Evolutionary conservation across 495 filamentous ascomycete species (phyloP).

Genomic region (Aspergillus cristatus): DNA sequence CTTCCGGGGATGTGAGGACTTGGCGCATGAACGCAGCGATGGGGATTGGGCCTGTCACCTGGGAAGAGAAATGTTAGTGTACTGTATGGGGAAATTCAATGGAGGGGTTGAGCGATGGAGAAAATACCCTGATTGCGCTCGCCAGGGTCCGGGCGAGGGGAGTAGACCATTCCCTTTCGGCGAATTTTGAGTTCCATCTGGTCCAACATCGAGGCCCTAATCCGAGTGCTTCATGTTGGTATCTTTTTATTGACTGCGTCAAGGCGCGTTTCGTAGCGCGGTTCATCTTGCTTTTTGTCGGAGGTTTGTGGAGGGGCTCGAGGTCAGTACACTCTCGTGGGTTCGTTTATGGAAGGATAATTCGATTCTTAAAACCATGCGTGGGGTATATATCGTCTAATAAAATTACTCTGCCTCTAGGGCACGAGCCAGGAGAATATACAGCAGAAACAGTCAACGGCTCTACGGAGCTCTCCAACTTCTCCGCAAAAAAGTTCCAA

Average conservation of each 20-base stretch:
- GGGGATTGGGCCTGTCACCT: conserved; percentile 75
- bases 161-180: conserved; percentile 67
- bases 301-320: background rate
- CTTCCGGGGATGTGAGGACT: conserved; percentile 84
- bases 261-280: conserved; percentile 22
- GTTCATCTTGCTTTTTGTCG: conserved; percentile 23
- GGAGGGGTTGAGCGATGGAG: background rate
- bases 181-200: conserved; percentile 30
- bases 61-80: conserved; percentile 19
- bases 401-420: background rate
- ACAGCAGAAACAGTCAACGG: background rate
- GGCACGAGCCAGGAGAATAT: background rate
- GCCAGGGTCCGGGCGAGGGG: conserved; percentile 77
- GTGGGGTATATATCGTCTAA: too few species aligned
- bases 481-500: conserved; percentile 1
- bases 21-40: conserved; percentile 96
- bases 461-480: background rate
- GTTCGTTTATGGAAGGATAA: background rate
- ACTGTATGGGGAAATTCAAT: conserved; percentile 1
- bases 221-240: conserved; percentile 10
- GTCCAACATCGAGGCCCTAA: conserved; percentile 20
- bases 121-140: conserved; percentile 66
- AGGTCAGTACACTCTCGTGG: background rate
- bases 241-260: conserved; percentile 21
- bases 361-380: too few species aligned